Conservation (phyloP, 1,284 basidiomycete species). For the Cutaneotrichosporon dermatis region DNA sequence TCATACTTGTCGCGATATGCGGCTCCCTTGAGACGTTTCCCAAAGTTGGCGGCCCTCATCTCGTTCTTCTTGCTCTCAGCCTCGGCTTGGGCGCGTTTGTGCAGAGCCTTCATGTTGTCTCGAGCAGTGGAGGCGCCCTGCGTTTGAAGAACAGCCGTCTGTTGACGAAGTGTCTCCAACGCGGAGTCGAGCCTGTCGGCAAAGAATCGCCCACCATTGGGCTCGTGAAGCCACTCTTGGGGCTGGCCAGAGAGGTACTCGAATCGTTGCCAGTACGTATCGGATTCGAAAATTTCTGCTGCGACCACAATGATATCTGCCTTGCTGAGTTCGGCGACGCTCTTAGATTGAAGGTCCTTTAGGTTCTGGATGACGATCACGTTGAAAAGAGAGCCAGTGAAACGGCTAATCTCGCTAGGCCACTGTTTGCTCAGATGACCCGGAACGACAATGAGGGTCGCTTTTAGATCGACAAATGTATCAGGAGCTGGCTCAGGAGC, state of each 20-base stretch:
- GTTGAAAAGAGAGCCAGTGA: conserved; percentile 59
- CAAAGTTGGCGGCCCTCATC: conserved; percentile 40
- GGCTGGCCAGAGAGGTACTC: conserved; percentile 56
- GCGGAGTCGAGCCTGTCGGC: conserved; percentile 67
- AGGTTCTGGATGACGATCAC: conserved; percentile 61
- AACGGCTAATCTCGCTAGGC: conserved; percentile 80
- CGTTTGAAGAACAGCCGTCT: conserved; percentile 60
- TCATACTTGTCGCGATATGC: conserved; percentile 42
- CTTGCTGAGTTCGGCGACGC: conserved; percentile 69
- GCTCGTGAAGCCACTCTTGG: conserved; percentile 40
- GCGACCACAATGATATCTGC: conserved; percentile 86
- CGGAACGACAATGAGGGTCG: conserved; percentile 80
- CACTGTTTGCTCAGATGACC: conserved; percentile 86
- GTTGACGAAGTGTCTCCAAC: conserved; percentile 58
- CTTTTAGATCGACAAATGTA: conserved; percentile 61
- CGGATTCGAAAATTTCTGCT: conserved; percentile 75
- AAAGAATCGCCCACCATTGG: conserved; percentile 76
- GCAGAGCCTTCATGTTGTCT: conserved; percentile 59
- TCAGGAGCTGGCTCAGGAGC: conserved; percentile 51
- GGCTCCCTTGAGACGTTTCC: conserved; percentile 43
- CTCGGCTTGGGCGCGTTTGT: conserved; percentile 24
- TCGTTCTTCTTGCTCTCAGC: conserved; percentile 38
- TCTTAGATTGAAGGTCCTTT: conserved; percentile 66
- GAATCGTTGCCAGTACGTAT: conserved; percentile 59
- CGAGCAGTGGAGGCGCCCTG: conserved; percentile 61